phyloP scores from a whole-genome alignment of 768 basidiomycete genomes.

The Leucosporidium creatinivorum region DNA sequence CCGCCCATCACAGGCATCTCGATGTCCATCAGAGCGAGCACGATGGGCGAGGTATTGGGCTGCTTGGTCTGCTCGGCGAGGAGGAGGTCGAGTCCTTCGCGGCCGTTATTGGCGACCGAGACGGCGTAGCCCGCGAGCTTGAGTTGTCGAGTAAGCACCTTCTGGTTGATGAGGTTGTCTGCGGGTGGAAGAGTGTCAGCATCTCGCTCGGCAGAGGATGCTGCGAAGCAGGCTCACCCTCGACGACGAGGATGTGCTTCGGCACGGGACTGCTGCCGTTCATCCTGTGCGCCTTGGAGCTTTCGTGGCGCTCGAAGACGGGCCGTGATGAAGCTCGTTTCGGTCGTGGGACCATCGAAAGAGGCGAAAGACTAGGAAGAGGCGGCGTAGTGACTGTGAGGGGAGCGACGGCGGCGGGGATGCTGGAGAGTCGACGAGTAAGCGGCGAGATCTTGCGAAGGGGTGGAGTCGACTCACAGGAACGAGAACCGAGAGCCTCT shows the following conservation, averaged over 20 bases:
- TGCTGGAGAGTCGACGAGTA: no score
- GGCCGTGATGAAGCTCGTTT: no score
- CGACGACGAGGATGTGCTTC: slow-evolving; percentile 16
- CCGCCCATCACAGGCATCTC: slow-evolving; percentile 29
- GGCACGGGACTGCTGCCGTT: slow-evolving; percentile 2
- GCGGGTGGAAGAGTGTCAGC: no score
- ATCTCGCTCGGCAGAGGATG: no score
- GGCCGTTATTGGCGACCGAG: slow-evolving; percentile 23
- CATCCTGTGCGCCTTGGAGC: background rate
- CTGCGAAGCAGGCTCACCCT: background rate
- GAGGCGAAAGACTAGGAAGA: background rate
- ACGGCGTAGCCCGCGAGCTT: slow-evolving; percentile 21
- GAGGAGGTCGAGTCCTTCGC: slow-evolving; percentile 25
- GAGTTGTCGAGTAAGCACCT: slow-evolving; percentile 31
- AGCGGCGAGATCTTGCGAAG: background rate
- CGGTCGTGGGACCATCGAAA: no score
- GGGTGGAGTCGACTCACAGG: no score
- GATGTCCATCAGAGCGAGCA: slow-evolving; percentile 18
- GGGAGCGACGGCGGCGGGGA: slow-evolving; percentile 5
- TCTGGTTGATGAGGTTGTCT: slow-evolving; percentile 33
- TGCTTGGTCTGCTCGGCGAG: background rate
- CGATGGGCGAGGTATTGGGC: background rate
- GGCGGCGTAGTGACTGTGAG: background rate
- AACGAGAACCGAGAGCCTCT: no score
- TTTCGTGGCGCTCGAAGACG: no score